phyloP scores from a whole-genome alignment of 306 rosid genomes.

The Rosa multiflora region DNA sequence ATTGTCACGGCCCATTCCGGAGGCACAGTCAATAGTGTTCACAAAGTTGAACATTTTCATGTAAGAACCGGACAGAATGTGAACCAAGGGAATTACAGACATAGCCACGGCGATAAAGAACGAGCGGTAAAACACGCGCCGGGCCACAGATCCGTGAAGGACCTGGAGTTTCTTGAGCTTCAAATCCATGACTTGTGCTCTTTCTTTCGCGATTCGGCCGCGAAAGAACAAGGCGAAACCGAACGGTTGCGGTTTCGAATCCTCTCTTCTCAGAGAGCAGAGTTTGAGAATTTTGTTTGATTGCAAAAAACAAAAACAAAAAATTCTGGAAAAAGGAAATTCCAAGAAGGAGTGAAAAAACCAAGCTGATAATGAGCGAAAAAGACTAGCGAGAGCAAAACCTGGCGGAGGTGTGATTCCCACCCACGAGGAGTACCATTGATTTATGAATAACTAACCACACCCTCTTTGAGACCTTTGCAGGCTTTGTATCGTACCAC shows the following conservation, averaged over 20 bases:
- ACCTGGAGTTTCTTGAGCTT: slow-evolving; percentile 42
- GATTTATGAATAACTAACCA: slow-evolving; percentile 83
- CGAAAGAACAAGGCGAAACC: background rate
- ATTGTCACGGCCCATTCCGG: slow-evolving; percentile 16
- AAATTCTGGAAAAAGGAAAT: background rate
- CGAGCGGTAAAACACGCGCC: slow-evolving; percentile 49
- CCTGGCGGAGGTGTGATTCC: slow-evolving; percentile 91
- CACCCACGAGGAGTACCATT: slow-evolving; percentile 95
- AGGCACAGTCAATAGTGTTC: slow-evolving; percentile 39
- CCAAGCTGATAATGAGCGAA: slow-evolving; percentile 18
- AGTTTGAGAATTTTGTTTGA: background rate
- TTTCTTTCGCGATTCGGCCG: background rate
- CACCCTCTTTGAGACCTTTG: slow-evolving; percentile 51
- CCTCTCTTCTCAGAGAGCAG: background rate
- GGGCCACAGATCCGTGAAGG: slow-evolving; percentile 50
- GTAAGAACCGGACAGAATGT: slow-evolving; percentile 44
- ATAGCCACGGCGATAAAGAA: slow-evolving; percentile 57
- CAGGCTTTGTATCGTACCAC: slow-evolving; percentile 50
- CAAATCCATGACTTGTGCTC: slow-evolving; percentile 38
- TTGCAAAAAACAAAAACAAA: too few relatives aligned
- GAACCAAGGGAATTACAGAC: slow-evolving; percentile 59
- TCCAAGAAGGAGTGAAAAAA: slow-evolving; percentile 22
- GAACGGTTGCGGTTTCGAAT: background rate
- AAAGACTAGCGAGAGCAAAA: slow-evolving; percentile 77
- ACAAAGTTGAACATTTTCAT: slow-evolving; percentile 42